Conservation (phyloP, 1,139 yeast species). For the Candida buenavistaensis region DNA sequence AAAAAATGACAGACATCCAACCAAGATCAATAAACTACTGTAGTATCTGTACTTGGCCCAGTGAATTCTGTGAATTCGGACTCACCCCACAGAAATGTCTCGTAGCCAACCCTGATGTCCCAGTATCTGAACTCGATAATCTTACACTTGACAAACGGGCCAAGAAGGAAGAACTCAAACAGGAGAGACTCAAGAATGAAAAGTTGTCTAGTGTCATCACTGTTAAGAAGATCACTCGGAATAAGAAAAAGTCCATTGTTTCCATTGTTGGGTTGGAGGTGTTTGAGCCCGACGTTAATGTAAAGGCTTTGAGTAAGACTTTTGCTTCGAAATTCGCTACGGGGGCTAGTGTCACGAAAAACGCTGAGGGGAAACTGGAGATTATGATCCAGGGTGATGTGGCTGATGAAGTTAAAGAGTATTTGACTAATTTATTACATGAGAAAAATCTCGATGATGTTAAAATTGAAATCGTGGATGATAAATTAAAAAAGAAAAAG, state of each 20-base stretch:
- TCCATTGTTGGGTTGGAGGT: conserved; percentile 88
- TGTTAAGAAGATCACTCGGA: conserved; percentile 86
- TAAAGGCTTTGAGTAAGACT: conserved; percentile 69
- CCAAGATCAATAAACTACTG: conserved; percentile 66
- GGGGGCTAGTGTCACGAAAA: conserved; percentile 93
- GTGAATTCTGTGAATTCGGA: conserved; percentile 94
- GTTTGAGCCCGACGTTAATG: conserved; percentile 85
- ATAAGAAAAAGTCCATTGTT: conserved; percentile 84
- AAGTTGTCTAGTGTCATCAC: conserved; percentile 76
- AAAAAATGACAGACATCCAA: conserved; percentile 5
- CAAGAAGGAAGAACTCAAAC: conserved; percentile 85
- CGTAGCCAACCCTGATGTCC: conserved; percentile 67
- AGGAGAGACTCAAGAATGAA: conserved; percentile 80
- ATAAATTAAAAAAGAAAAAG: conserved; percentile 71
- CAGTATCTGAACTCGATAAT: conserved; percentile 46
- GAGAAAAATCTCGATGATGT: conserved; percentile 84
- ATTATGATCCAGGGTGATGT: conserved; percentile 94
- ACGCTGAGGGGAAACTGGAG: conserved; percentile 90
- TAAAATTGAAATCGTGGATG: conserved; percentile 84
- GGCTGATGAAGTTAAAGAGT: conserved; percentile 84
- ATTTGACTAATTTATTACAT: conserved; percentile 66
- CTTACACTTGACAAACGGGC: conserved; percentile 59
- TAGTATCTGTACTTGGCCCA: conserved; percentile 83
- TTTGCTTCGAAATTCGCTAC: conserved; percentile 96
- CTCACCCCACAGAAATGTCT: conserved; percentile 80